Evolutionary conservation across 2,329 filamentous ascomycete genomes (phyloP).

Genomic region (Exophiala oligosperma): DNA sequence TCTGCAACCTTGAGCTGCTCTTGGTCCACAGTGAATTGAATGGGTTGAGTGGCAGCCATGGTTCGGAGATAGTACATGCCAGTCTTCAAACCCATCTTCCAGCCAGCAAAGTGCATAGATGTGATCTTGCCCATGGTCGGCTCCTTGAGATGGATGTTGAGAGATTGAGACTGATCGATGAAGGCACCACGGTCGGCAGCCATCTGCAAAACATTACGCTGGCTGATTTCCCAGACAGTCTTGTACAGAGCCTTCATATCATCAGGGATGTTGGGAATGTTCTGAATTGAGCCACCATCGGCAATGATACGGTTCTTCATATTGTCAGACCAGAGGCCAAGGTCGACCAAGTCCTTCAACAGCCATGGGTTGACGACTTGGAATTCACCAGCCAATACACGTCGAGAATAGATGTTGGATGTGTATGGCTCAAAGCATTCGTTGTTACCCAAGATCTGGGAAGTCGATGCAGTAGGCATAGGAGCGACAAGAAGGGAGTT

Average conservation of each 20-base stretch:
- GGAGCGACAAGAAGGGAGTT: conserved; percentile 94
- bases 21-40: conserved; percentile 99
- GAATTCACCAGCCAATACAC: conserved; percentile 97
- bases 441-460: conserved; percentile 97
- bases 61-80: conserved; percentile 99
- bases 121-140: conserved; percentile 99
- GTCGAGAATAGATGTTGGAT: conserved; percentile 98
- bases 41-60: conserved; percentile 92
- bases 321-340: conserved; percentile 97
- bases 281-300: conserved; percentile 92
- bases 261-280: conserved; percentile 92
- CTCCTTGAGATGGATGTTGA: conserved; percentile 99
- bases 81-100: conserved; percentile 99
- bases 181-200: conserved; percentile 96
- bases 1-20: conserved; percentile 88
- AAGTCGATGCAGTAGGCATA: conserved; percentile 97
- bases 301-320: conserved; percentile 99
- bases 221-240: conserved; percentile 99
- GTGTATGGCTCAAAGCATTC: conserved; percentile 99
- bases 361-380: conserved; percentile 99
- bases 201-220: conserved; percentile 95
- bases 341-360: conserved; percentile 95
- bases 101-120: conserved; percentile 98
- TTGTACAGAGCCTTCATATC: conserved; percentile 98
- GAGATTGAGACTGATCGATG: conserved; percentile 97